Evolutionary conservation across 192 early-diverging fungal species (phyloP).

Genomic region (Endogone sp.): DNA sequence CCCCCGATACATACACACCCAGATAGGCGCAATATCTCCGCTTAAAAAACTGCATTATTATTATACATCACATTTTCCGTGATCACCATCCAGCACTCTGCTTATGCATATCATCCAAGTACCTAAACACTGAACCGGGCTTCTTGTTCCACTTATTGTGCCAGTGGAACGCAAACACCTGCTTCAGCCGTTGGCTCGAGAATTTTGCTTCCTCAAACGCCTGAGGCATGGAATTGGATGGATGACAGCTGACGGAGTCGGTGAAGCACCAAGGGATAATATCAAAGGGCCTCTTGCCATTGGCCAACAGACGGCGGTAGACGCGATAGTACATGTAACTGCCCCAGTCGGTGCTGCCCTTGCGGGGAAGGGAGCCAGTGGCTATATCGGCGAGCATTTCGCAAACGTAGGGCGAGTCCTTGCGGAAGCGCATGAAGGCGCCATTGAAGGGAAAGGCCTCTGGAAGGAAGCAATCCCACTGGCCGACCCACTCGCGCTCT

Average conservation of each 20-base stretch:
- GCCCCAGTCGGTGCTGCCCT: constrained; percentile 36
- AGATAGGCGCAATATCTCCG: background rate
- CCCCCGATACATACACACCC: background rate
- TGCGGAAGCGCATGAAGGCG: constrained; percentile 38
- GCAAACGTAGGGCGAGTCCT: constrained; percentile 40
- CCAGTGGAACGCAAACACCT: constrained; percentile 41
- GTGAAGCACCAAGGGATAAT: constrained; percentile 43
- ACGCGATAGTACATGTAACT: constrained; percentile 33
- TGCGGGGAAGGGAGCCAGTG: constrained; percentile 27
- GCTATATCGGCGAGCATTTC: constrained; percentile 37
- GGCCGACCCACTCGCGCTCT: constrained; percentile 38
- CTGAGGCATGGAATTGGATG: constrained; percentile 34
- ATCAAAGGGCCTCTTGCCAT: constrained; percentile 30
- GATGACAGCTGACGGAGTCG: constrained; percentile 31
- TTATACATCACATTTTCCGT: background rate
- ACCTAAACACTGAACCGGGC: constrained; percentile 34
- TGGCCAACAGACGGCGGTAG: constrained; percentile 30
- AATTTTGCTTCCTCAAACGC: constrained; percentile 23
- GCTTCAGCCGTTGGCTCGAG: constrained; percentile 19
- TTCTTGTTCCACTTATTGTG: constrained; percentile 43
- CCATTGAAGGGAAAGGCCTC: constrained; percentile 37
- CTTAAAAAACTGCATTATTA: background rate
- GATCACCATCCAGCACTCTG: background rate
- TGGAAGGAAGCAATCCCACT: constrained; percentile 44
- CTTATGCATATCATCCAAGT: constrained; percentile 16